Percentiles rank a stretch among this genome's conserved stretches.
Conservation (phyloP, 192 early-diverging fungal genomes). For the Coemansia sp. region DNA sequence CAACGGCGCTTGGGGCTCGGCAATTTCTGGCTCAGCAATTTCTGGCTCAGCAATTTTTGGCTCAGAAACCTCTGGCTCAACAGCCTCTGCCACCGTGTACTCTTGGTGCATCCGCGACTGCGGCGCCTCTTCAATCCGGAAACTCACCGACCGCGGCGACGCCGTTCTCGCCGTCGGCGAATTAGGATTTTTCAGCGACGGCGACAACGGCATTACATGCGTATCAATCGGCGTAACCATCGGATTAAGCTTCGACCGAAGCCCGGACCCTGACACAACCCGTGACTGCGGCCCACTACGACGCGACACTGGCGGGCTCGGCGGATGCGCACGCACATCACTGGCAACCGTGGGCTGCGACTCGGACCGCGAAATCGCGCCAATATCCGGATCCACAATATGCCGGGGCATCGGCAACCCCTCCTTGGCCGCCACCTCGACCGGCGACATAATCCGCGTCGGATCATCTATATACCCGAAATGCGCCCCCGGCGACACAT, state of each 20-base stretch:
- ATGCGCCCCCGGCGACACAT: constrained; percentile 4
- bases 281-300: constrained; percentile 7
- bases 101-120: constrained; percentile 10
- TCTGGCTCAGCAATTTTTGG: no score
- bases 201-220: constrained; percentile 21
- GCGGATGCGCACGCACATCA: neutral
- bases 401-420: constrained; percentile 42
- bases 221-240: constrained; percentile 20
- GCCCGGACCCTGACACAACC: constrained; percentile 6
- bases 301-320: constrained; percentile 1
- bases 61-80: no score
- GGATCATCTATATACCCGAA: constrained; percentile 9
- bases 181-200: constrained; percentile 36
- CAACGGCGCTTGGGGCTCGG: neutral
- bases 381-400: constrained; percentile 42
- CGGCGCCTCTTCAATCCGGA: constrained; percentile 37
- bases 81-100: neutral
- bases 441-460: constrained; percentile 51
- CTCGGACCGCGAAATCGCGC: constrained; percentile 26
- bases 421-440: constrained; percentile 48
- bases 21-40: no score
- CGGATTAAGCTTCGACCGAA: constrained; percentile 21
- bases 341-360: constrained; percentile 2
- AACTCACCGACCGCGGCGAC: constrained; percentile 49
- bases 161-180: constrained; percentile 29